phyloP scores from a whole-genome alignment of 208 protist species.

The Leishmania gerbilli region DNA sequence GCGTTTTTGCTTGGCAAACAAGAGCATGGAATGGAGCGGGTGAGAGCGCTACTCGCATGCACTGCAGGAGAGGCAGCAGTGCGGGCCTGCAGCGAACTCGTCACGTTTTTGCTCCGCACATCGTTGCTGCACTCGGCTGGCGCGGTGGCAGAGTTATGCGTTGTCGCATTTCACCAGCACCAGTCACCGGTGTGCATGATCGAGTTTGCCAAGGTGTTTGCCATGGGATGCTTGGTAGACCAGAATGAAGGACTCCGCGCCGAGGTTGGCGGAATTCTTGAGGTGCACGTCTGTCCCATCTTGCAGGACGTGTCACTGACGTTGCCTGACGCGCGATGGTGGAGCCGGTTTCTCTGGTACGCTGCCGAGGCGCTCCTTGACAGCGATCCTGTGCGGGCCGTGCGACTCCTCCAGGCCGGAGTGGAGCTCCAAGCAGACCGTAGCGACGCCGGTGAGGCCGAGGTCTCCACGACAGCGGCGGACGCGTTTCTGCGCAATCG shows the following conservation, averaged over 20 bases:
- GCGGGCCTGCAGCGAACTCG: constrained; percentile 9
- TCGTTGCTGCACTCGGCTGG: constrained; percentile 11
- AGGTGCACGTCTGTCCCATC: constrained; percentile 13
- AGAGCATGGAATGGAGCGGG: constrained; percentile 5
- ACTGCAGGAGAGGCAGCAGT: background rate
- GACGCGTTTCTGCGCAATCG: constrained; percentile 11
- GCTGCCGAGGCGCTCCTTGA: constrained; percentile 22
- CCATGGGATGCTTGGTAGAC: constrained; percentile 18
- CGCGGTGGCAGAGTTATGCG: constrained; percentile 6
- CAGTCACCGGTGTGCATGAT: constrained; percentile 10
- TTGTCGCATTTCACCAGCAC: background rate
- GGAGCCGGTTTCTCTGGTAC: constrained; percentile 43
- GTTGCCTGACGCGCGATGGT: constrained; percentile 20
- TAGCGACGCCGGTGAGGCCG: background rate
- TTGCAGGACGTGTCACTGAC: constrained; percentile 9
- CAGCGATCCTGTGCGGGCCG: constrained; percentile 2
- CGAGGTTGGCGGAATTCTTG: constrained; percentile 5
- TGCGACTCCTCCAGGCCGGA: constrained; percentile 24
- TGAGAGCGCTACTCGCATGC: background rate
- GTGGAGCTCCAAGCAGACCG: constrained; percentile 5
- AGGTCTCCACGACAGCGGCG: background rate
- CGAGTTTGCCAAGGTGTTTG: constrained; percentile 36
- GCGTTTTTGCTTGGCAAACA: constrained; percentile 15
- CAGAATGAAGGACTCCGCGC: background rate
- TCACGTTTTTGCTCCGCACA: constrained; percentile 25